Evolutionary conservation across 176 grass and related monocot species (phyloP).

Genomic region (Triticum turgidum): DNA sequence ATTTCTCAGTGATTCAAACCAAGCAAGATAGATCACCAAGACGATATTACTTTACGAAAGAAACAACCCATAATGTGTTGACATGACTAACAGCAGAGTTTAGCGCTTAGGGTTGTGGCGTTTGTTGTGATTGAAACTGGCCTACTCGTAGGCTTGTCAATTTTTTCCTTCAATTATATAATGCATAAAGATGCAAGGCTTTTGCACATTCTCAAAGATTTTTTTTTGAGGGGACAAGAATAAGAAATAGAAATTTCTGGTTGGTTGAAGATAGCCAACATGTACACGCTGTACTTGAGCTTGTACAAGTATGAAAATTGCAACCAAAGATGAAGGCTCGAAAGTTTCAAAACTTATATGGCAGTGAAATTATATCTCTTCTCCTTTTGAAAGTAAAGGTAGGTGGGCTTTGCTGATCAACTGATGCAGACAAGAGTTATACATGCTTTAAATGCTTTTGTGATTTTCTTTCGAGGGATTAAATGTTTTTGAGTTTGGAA

Average conservation of each 20-base stretch:
- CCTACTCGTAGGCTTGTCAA: too few species aligned
- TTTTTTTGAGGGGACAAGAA: not conserved
- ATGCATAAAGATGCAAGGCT: not conserved
- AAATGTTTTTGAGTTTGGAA: not conserved
- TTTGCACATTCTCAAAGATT: not conserved
- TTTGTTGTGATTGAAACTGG: not conserved
- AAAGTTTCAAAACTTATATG: not conserved
- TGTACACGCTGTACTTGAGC: not conserved
- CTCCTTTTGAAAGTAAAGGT: not conserved
- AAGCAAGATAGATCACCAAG: constrained; percentile 10
- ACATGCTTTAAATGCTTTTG: not conserved
- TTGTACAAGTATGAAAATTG: not conserved
- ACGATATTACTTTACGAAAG: not conserved
- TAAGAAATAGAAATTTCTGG: not conserved
- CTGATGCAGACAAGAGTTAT: not conserved
- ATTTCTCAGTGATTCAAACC: constrained; percentile 2
- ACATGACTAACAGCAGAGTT: not conserved
- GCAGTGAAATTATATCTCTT: not conserved
- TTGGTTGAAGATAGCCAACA: not conserved
- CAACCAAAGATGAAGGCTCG: not conserved
- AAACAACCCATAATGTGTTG: not conserved
- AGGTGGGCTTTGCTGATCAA: not conserved
- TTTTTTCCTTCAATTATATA: not conserved
- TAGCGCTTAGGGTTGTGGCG: not conserved
- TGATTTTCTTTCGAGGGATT: too few species aligned